Conservation (phyloP, 257 asterid species). For the Nicotiana undulata region DNA sequence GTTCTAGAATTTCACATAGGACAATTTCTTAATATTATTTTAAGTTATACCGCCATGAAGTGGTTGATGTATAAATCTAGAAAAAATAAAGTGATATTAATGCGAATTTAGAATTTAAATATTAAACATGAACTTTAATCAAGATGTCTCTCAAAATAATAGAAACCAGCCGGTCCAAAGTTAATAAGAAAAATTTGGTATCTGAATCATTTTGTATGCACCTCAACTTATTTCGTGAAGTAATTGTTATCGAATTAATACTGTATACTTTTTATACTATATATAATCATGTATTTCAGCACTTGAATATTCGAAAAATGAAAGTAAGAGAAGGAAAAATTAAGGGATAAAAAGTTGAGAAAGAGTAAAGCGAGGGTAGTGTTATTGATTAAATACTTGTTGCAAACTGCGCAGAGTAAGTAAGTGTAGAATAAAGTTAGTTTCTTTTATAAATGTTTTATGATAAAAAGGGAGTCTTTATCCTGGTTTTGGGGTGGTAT, state of each 20-base stretch:
- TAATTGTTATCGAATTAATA: too few relatives aligned
- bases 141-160: too few relatives aligned
- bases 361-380: slow-evolving; percentile 12
- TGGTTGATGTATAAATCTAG: background rate
- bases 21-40: background rate
- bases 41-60: background rate
- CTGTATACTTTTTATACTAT: background rate
- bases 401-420: background rate
- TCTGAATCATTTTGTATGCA: too few relatives aligned
- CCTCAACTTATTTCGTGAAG: too few relatives aligned
- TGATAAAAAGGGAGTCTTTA: slow-evolving; percentile 13
- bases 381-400: slow-evolving; percentile 6
- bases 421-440: slow-evolving; percentile 4
- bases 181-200: too few relatives aligned
- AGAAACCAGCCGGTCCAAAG: too few relatives aligned
- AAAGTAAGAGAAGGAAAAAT: background rate
- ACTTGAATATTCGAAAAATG: background rate
- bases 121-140: background rate
- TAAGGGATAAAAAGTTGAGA: background rate
- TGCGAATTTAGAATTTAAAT: background rate
- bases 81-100: background rate
- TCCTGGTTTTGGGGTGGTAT: slow-evolving; percentile 25
- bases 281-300: slow-evolving; percentile 8
- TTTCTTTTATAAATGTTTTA: background rate
- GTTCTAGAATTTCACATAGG: slow-evolving; percentile 2